Evolutionary conservation across 129 eudicot genomes (phyloP).

Genomic region (Arctium lappa): DNA sequence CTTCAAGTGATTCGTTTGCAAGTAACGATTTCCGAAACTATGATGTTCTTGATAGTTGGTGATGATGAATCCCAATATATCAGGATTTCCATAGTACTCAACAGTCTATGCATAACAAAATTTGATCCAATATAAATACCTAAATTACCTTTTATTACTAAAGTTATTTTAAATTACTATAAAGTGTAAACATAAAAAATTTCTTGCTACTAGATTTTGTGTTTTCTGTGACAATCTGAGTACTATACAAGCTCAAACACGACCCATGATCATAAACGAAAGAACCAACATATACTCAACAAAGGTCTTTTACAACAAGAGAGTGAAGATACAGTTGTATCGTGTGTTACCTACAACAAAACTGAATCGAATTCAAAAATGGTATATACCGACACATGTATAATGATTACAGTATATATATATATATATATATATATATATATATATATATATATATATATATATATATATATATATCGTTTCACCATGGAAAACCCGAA

Average conservation of each 20-base stretch:
- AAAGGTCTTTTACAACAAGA: background rate
- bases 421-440: background rate
- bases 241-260: background rate
- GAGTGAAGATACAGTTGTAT: background rate
- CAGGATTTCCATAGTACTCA: too few species aligned
- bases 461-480: background rate
- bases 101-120: too few species aligned
- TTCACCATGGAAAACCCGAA: slow-evolving; percentile 5
- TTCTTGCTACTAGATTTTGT: too few species aligned
- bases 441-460: background rate
- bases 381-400: background rate
- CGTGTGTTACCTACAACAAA: slow-evolving; percentile 3
- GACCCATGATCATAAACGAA: background rate
- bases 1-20: too few species aligned
- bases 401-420: background rate
- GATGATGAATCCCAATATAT: too few species aligned
- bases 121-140: too few species aligned
- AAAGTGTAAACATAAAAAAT: too few species aligned
- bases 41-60: too few species aligned
- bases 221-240: background rate
- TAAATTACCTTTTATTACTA: too few species aligned
- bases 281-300: background rate
- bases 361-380: slow-evolving; percentile 13
- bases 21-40: too few species aligned
- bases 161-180: too few species aligned